Conservation (phyloP, 2,329 filamentous ascomycete species). For the Exophiala viscosa region DNA sequence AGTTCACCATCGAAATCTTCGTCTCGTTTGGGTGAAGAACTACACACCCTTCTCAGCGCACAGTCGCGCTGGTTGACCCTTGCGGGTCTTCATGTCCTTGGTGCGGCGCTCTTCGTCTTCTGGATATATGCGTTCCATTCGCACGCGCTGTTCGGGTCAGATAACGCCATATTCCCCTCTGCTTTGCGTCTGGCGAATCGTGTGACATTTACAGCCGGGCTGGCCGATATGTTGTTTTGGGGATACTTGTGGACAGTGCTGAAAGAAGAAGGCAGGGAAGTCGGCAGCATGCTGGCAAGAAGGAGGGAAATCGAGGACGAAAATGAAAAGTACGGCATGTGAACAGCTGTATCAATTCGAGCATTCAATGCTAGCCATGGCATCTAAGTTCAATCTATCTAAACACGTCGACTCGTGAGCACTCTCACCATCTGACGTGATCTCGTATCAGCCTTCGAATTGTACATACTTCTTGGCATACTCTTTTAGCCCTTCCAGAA, state of each 20-base stretch:
- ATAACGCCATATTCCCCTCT: neutral
- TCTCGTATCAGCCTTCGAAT: neutral
- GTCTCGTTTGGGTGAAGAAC: slow-evolving; percentile 19
- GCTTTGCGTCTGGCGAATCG: slow-evolving; percentile 20
- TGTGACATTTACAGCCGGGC: slow-evolving; percentile 22
- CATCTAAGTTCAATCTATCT: neutral
- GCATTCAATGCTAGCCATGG: neutral
- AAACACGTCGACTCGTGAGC: neutral
- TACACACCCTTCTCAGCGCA: slow-evolving; percentile 20
- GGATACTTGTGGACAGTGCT: slow-evolving; percentile 28
- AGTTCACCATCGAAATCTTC: neutral
- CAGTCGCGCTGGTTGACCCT: slow-evolving; percentile 25
- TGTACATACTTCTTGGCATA: neutral
- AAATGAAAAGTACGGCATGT: slow-evolving; percentile 7
- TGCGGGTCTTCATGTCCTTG: slow-evolving; percentile 21
- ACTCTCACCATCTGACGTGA: neutral
- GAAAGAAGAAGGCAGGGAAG: slow-evolving; percentile 25
- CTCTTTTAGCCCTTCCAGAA: neutral
- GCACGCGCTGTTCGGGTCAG: neutral
- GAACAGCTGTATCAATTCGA: neutral
- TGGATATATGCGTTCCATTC: slow-evolving; percentile 27
- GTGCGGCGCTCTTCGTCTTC: slow-evolving; percentile 13
- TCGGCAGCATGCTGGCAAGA: slow-evolving; percentile 16
- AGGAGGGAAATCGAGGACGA: slow-evolving; percentile 15
- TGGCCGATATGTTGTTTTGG: slow-evolving; percentile 29